Evolutionary conservation across 164 flowering plant species (phyloP).

Genomic region (Vitis rotundifolia): DNA sequence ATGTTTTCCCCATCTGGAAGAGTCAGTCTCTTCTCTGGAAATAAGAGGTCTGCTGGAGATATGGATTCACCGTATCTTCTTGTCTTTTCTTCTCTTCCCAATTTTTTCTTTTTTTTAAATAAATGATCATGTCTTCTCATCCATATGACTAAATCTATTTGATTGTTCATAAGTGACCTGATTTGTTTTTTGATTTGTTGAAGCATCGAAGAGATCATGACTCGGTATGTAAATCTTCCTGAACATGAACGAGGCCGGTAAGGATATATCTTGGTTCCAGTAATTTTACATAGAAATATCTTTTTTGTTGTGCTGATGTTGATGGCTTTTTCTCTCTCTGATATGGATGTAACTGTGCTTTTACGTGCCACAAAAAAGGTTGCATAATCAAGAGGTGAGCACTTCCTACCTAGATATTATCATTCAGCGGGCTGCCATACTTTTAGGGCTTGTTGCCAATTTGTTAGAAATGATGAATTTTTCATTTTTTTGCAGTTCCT

Average conservation of each 20-base stretch:
- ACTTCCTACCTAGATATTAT: too few species aligned
- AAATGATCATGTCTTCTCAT: too few species aligned
- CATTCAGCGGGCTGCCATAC: background rate
- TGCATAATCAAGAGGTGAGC: conserved; percentile 51
- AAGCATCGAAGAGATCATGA: conserved; percentile 40
- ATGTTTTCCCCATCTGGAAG: conserved; percentile 62
- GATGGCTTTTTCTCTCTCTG: background rate
- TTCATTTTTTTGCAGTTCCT: conserved; percentile 26
- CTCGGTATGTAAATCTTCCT: conserved; percentile 35
- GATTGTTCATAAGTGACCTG: background rate
- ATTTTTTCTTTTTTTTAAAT: background rate
- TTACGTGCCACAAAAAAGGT: conserved; percentile 20
- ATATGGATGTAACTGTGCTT: background rate
- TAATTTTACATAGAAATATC: background rate
- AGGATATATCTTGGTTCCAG: background rate
- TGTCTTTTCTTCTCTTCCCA: background rate
- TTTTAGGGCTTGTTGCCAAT: background rate
- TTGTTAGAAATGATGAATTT: background rate
- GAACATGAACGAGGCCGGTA: conserved; percentile 43
- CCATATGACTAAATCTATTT: too few species aligned
- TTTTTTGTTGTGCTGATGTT: background rate
- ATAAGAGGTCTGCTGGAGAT: conserved; percentile 31
- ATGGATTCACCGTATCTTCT: background rate
- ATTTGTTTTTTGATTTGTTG: background rate
- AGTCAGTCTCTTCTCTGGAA: conserved; percentile 46